phyloP scores from a whole-genome alignment of 495 filamentous ascomycete species.

The Penicillium paradoxum region DNA sequence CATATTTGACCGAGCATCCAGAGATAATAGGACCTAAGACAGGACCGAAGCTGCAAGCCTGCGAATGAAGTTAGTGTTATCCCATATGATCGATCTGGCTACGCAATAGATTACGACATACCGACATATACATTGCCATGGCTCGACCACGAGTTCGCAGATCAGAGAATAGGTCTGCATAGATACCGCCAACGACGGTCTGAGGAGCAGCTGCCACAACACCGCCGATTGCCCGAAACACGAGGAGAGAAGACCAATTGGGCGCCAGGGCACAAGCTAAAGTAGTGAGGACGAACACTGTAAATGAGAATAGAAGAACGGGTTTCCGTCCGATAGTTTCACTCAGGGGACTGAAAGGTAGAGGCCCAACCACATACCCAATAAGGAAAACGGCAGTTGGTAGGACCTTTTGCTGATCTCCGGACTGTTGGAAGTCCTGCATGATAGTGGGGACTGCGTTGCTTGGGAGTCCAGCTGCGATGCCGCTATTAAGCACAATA shows the following conservation, averaged over 20 bases:
- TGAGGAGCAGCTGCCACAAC: conserved; percentile 63
- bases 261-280: conserved; percentile 66
- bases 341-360: conserved; percentile 64
- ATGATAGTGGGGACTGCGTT: conserved; percentile 54
- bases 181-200: conserved; percentile 65
- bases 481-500: conserved; percentile 66
- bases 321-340: conserved; percentile 65
- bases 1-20: conserved; percentile 52
- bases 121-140: conserved; percentile 68
- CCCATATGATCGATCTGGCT: background rate
- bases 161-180: conserved; percentile 65
- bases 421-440: conserved; percentile 35
- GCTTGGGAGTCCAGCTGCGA: conserved; percentile 63
- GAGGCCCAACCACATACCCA: conserved; percentile 62
- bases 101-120: conserved; percentile 30
- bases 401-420: conserved; percentile 50
- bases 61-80: conserved; percentile 2
- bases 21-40: conserved; percentile 64
- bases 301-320: conserved; percentile 57
- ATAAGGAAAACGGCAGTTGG: conserved; percentile 72
- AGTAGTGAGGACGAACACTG: conserved; percentile 60
- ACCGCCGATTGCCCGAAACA: conserved; percentile 65
- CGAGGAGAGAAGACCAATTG: conserved; percentile 58
- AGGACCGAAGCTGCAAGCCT: conserved; percentile 64
- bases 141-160: conserved; percentile 57